phyloP scores from a whole-genome alignment of 164 flowering plant genomes.

The Sextonia rubra region DNA sequence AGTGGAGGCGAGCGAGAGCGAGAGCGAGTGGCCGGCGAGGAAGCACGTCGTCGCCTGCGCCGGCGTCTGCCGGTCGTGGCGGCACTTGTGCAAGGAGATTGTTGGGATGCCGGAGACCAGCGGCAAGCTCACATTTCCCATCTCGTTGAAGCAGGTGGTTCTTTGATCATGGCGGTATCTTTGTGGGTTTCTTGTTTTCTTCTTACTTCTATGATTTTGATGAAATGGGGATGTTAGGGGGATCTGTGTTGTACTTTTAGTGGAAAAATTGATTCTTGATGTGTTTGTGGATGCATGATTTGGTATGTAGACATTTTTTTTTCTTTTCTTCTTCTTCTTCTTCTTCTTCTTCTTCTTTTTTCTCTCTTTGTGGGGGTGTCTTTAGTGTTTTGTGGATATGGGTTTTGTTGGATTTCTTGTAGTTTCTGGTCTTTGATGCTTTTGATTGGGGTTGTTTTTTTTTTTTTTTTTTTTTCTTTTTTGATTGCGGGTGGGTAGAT shows the following conservation, averaged over 20 bases:
- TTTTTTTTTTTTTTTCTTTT: neutral
- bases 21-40: slow-evolving; percentile 70
- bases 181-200: neutral
- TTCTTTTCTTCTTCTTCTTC: too few relatives aligned
- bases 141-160: slow-evolving; percentile 73
- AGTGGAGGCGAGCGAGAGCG: slow-evolving; percentile 68
- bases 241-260: neutral
- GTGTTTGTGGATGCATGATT: too few relatives aligned
- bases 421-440: neutral
- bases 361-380: too few relatives aligned
- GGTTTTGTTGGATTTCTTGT: neutral
- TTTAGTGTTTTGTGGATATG: neutral
- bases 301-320: too few relatives aligned
- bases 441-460: neutral
- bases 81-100: slow-evolving; percentile 56
- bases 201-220: neutral
- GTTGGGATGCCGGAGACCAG: slow-evolving; percentile 65
- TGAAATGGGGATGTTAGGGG: neutral
- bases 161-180: too few relatives aligned
- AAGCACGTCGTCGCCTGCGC: slow-evolving; percentile 58
- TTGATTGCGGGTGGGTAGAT: neutral
- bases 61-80: slow-evolving; percentile 72
- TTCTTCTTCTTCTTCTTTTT: too few relatives aligned
- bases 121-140: slow-evolving; percentile 71
- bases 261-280: too few relatives aligned